A percentile compares a stretch with the other conserved stretches of the same genome.
Conservation (phyloP, 2,329 filamentous ascomycete genomes). For the Xylaria sp. region DNA sequence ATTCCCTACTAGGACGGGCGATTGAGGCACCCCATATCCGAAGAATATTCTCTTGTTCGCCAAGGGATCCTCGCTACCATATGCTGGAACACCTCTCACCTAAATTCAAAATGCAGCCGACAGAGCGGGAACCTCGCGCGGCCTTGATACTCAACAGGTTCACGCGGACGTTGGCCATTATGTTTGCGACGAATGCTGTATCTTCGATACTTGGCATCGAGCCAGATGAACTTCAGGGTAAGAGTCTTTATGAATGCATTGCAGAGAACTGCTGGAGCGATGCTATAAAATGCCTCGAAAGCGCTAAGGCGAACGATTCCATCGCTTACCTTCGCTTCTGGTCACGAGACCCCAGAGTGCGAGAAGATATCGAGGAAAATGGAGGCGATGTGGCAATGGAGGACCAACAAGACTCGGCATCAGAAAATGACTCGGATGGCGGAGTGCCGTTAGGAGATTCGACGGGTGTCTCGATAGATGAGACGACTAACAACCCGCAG, state of each 20-base stretch:
- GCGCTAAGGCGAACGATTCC: constrained; percentile 89
- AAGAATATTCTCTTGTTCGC: constrained; percentile 82
- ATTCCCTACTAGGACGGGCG: constrained; percentile 70
- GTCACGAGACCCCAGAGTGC: constrained; percentile 78
- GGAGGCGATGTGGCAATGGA: constrained; percentile 58
- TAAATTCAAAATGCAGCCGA: constrained; percentile 75
- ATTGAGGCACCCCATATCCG: constrained; percentile 81
- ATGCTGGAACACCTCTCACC: constrained; percentile 87
- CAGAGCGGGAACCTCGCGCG: constrained; percentile 80
- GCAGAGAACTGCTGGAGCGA: constrained; percentile 80
- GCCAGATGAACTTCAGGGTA: constrained; percentile 75
- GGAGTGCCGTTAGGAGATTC: constrained; percentile 58
- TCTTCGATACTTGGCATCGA: constrained; percentile 78
- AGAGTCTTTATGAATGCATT: constrained; percentile 90
- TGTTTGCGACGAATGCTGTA: constrained; percentile 86
- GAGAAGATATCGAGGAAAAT: constrained; percentile 60
- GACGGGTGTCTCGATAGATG: constrained; percentile 57
- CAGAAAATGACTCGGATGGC: constrained; percentile 55
- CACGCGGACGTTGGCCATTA: constrained; percentile 81
- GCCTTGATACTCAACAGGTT: constrained; percentile 89
- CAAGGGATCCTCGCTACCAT: constrained; percentile 85
- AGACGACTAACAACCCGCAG: constrained; percentile 42
- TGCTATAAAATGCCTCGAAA: constrained; percentile 81
- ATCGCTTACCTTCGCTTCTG: constrained; percentile 90
- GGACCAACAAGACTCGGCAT: constrained; percentile 57